Base-by-base conservation (phyloP, 129 eudicot species). In the Erigeron canadensis region DNA sequence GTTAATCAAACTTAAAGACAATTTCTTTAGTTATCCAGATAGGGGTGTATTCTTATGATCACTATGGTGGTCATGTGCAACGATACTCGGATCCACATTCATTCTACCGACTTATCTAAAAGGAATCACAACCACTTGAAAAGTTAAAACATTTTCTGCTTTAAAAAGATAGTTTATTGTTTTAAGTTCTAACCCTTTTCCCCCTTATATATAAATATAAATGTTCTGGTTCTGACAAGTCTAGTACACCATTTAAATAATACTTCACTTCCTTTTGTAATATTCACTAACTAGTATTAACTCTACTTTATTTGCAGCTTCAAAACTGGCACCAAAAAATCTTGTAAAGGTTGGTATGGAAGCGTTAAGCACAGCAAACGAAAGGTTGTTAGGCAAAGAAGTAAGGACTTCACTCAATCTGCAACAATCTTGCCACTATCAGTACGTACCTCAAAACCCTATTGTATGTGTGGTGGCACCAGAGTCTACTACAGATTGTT, bases 401-500 rank as follows among this genome's bases (percentile, higher is more conserved):
- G 76, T 63, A 79, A 72, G 16, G 54, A 67, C 48, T 21, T 66
- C 69, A 68, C 58, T 77, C 41, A 63, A 75, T 0, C 17, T 74
- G 39, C 81, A 78, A 55, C 84, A 68, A 71, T 48, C 83, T 74
- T 78, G 86, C 74, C 68, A 78, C 34, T 84, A 81, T 60, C 84
- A 15, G 73, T 81, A 81, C 15, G 81, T 77, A 37, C 86, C 81
- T 4, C 84, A 84, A 65, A 60, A 71, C 23, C 60, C 84, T 58
- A 58, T 40, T 42, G 56, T 78, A 66, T 48, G 22, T 81, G 75
- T 69, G 40, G 59, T 59, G 71, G 76, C 79, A 42, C 48, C 71
- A 2, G 44, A 63, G 8, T 60, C 60, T 15, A 19, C 67, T 60
- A 56, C 58, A 18, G 46, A 47, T 60, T 22, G 79, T 63, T 51